Evolutionary conservation across 805 yeast genomes (phyloP).

Genomic region (Tetrapisispora namnaoensis): DNA sequence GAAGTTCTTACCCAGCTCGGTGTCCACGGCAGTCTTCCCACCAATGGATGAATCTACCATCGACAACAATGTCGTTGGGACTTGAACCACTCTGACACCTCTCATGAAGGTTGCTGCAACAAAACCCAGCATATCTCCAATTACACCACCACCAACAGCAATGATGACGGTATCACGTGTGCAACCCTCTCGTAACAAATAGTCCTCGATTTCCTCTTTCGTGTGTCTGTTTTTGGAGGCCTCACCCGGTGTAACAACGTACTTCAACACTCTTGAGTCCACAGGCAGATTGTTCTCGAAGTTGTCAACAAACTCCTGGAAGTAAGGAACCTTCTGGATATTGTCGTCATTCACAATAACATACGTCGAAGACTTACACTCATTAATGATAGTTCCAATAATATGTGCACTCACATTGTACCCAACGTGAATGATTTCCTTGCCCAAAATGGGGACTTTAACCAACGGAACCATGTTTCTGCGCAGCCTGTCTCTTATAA

Average conservation of each 20-base stretch:
- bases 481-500: no score
- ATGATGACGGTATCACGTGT: constrained; percentile 91
- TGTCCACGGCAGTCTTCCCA: constrained; percentile 96
- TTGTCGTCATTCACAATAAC: constrained; percentile 84
- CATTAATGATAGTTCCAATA: constrained; percentile 51
- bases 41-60: constrained; percentile 99
- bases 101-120: constrained; percentile 99
- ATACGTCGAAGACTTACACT: constrained; percentile 77
- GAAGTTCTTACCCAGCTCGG: constrained; percentile 91
- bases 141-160: constrained; percentile 97
- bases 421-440: constrained; percentile 83
- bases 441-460: constrained; percentile 70
- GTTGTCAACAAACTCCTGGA: constrained; percentile 35
- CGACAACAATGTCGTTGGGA: constrained; percentile 87
- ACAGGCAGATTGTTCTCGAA: constrained; percentile 39
- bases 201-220: constrained; percentile 90
- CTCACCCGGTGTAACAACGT: constrained; percentile 86
- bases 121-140: constrained; percentile 97
- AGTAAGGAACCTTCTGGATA: constrained; percentile 56
- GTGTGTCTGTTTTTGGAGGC: constrained; percentile 79
- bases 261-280: constrained; percentile 57
- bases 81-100: constrained; percentile 87
- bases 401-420: constrained; percentile 68
- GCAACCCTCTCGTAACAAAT: constrained; percentile 69
- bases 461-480: constrained; percentile 20